These are phyloP conservation scores for Trichophyton rubrum DNA, from an alignment of 2,329 filamentous ascomycete species.

Conservation along the genomic window DNA sequence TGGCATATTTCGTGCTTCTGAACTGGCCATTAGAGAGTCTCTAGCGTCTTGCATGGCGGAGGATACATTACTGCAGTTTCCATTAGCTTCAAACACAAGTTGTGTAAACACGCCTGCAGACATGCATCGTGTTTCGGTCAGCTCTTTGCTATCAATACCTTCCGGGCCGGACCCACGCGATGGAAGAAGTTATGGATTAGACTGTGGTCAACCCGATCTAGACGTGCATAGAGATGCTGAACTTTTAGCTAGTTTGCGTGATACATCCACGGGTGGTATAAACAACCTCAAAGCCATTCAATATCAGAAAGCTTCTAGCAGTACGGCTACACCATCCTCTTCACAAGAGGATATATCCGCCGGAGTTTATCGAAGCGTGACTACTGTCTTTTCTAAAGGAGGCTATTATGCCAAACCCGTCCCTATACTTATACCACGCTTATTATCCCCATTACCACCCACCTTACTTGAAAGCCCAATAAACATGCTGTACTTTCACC, in stretches of 20 bases:
- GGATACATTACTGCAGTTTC: not conserved
- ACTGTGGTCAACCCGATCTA: constrained; percentile 55
- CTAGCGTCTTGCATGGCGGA: constrained; percentile 2
- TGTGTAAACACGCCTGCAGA: constrained; percentile 23
- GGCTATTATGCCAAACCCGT: constrained; percentile 62
- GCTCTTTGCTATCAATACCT: constrained; percentile 45
- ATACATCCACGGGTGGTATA: not conserved
- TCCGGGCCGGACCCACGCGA: constrained; percentile 9
- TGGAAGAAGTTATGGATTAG: constrained; percentile 51
- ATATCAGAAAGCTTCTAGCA: not conserved
- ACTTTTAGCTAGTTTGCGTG: constrained; percentile 43
- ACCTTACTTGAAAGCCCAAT: constrained; percentile 59
- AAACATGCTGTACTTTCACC: constrained; percentile 64
- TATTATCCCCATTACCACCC: constrained; percentile 44
- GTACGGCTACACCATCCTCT: not conserved
- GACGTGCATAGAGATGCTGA: constrained; percentile 63
- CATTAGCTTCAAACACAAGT: not conserved
- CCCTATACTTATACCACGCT: constrained; percentile 48
- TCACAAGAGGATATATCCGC: not conserved
- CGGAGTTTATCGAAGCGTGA: constrained; percentile 27
- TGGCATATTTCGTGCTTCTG: not conserved
- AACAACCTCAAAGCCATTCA: too few species aligned
- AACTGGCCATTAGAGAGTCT: not conserved
- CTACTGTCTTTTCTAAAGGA: constrained; percentile 42
- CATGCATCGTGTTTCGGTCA: constrained; percentile 49